Conservation (phyloP, 371 early-diverging fungal species). For the Zopfochytrium polystomum region DNA sequence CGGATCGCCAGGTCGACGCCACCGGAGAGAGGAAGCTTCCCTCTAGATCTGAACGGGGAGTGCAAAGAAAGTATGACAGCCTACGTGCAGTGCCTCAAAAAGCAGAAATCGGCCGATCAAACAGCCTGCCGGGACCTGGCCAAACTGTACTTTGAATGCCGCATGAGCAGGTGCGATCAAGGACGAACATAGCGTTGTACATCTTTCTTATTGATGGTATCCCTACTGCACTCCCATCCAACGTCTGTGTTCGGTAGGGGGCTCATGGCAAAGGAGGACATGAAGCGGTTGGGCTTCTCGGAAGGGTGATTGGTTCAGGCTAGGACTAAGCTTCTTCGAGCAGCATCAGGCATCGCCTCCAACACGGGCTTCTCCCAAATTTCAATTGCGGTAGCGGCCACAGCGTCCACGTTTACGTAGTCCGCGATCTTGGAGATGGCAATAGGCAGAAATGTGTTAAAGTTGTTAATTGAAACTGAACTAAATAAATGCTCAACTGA, state of each 20-base stretch:
- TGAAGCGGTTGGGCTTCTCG: too few relatives aligned
- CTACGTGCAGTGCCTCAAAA: conserved; percentile 71
- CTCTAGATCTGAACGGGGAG: conserved; percentile 69
- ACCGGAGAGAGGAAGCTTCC: conserved; percentile 77
- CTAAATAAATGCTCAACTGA: conserved; percentile 19
- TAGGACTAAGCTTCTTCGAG: too few relatives aligned
- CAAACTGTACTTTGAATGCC: conserved; percentile 69
- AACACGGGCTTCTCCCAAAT: conserved; percentile 40
- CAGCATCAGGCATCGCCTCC: conserved; percentile 26
- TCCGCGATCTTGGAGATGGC: conserved; percentile 17
- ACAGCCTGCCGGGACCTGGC: conserved; percentile 67
- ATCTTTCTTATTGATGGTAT: too few relatives aligned
- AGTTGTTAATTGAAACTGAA: background rate
- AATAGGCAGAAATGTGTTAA: background rate
- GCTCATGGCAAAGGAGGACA: too few relatives aligned
- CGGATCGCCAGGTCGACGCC: conserved; percentile 51
- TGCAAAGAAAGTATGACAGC: conserved; percentile 67
- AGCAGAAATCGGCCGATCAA: conserved; percentile 61
- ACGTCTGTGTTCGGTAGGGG: too few relatives aligned
- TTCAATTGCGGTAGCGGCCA: conserved; percentile 37
- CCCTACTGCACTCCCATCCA: too few relatives aligned
- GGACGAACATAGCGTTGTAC: too few relatives aligned
- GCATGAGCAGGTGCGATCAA: conserved; percentile 75
- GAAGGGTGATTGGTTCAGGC: too few relatives aligned
- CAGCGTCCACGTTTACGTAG: conserved; percentile 38